Base-by-base conservation (phyloP, 768 basidiomycete species). In the Pulveroboletus sp. region DNA sequence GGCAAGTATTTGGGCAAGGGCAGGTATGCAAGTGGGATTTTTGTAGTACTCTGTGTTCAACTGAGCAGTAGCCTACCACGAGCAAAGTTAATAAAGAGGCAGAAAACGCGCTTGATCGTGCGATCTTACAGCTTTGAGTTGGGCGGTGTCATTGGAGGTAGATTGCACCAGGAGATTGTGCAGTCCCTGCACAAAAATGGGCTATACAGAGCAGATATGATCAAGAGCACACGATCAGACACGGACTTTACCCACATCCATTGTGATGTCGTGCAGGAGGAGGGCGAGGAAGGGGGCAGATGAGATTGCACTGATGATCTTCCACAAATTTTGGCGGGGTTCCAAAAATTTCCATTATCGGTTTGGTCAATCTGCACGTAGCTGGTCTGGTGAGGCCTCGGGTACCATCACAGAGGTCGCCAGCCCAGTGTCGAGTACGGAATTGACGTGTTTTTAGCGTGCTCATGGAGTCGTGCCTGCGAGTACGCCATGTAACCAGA, bases 1-100 rank as follows among this genome's bases (percentile, higher is more conserved):
- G 33, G 88, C 86, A 43, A 93, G 77, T 64, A 97, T 89, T 62
- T 82, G 84, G 47, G 89, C 88, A 32, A 99, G 82, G 35, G 90
- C 92, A 41, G 93, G 81, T 55, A 99, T 94, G 66, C 93, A 96
- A 73, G 76, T 73, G 7, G 94, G 80, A 63, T 84, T 83, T 73
- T 90, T 93, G 81, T 94, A 98, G 73, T 82, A 98, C 46, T 94
- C 86, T 59, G 84, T 83, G 70, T 95, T 96, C 48, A 99, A 78
- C 58, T 84, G 82, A 6, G 89, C 80, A 13, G 96, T 99, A 6
- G 95, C 93, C 93, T 97, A 55, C 17, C 24, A 36, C 53, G 51
- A 48, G 30, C 17, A 27, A 38, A 43, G 39, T 62, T 17, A 57
- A 50, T 53, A 13, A 35, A 43, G 37, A 17, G 33, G 35, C 4